Conservation (phyloP, 306 rosid species). For the Macrotyloma uniflorum region DNA sequence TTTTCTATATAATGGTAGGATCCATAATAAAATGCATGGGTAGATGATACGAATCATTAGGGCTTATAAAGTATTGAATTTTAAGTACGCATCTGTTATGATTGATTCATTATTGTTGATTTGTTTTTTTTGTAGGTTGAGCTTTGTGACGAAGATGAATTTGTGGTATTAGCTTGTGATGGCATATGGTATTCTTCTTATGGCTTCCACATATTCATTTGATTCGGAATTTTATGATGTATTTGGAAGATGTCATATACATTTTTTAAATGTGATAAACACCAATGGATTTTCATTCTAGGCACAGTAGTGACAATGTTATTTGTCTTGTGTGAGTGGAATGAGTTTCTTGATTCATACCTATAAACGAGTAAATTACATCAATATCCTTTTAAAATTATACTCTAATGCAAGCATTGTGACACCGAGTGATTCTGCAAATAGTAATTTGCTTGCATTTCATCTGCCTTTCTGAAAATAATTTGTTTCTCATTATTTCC, state of each 20-base stretch:
- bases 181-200: conserved; percentile 82
- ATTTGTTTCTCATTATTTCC: conserved; percentile 47
- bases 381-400: conserved; percentile 6
- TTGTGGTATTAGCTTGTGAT: conserved; percentile 71
- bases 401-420: not conserved
- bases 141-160: conserved; percentile 90
- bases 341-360: conserved; percentile 19
- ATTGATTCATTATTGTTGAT: conserved; percentile 23
- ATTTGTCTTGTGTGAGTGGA: not conserved
- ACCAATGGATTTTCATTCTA: not conserved
- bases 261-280: not conserved
- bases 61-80: not conserved
- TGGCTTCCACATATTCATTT: conserved; percentile 3
- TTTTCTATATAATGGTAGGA: conserved; percentile 20
- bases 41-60: not conserved
- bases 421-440: conserved; percentile 17
- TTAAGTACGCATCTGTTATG: conserved; percentile 17
- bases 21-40: conserved; percentile 17
- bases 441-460: conserved; percentile 1
- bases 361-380: conserved; percentile 8
- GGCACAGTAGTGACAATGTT: not conserved
- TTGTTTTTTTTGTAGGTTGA: conserved; percentile 61
- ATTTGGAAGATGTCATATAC: conserved; percentile 12
- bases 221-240: conserved; percentile 12
- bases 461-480: conserved; percentile 10